These are phyloP conservation scores for Chrysanthemum seticuspe DNA, from an alignment of 129 eudicot species.

Conservation along the genomic window DNA sequence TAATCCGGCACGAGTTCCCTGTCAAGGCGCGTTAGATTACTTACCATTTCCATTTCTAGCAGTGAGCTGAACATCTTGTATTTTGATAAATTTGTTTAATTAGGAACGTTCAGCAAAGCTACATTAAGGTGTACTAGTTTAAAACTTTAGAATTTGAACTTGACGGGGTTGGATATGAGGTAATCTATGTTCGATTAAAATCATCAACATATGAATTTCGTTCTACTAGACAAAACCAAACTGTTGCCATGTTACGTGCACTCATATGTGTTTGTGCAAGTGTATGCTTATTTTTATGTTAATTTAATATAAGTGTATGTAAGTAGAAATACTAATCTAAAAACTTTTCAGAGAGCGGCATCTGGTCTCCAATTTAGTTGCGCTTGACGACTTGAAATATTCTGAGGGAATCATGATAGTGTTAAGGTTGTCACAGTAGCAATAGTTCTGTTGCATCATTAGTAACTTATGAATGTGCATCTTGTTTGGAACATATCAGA, in stretches of 20 bases:
- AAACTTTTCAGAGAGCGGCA: not conserved
- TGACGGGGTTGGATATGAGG: too few relatives aligned
- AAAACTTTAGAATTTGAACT: too few relatives aligned
- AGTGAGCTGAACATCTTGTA: too few relatives aligned
- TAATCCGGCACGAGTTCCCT: too few relatives aligned
- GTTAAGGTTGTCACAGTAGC: constrained; percentile 3
- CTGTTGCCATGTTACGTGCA: not conserved
- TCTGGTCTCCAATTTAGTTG: not conserved
- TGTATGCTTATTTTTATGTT: not conserved
- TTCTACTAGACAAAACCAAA: not conserved
- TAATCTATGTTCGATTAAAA: too few relatives aligned
- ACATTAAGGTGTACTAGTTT: too few relatives aligned
- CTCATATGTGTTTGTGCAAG: not conserved
- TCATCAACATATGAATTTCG: not conserved
- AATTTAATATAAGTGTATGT: not conserved
- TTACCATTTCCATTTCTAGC: too few relatives aligned
- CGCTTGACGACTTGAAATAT: not conserved
- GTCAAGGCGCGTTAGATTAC: too few relatives aligned
- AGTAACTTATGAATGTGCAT: not conserved
- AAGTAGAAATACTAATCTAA: constrained; percentile 7
- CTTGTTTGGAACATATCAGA: too few relatives aligned
- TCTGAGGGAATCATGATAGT: constrained; percentile 9
- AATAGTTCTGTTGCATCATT: constrained; percentile 6
- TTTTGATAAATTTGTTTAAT: too few relatives aligned
- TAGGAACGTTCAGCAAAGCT: too few relatives aligned